Evolutionary conservation across 1,284 basidiomycete genomes (phyloP), one percentile per base, ranked within the genome.

Genomic region (Sporisorium scitamineum): DNA sequence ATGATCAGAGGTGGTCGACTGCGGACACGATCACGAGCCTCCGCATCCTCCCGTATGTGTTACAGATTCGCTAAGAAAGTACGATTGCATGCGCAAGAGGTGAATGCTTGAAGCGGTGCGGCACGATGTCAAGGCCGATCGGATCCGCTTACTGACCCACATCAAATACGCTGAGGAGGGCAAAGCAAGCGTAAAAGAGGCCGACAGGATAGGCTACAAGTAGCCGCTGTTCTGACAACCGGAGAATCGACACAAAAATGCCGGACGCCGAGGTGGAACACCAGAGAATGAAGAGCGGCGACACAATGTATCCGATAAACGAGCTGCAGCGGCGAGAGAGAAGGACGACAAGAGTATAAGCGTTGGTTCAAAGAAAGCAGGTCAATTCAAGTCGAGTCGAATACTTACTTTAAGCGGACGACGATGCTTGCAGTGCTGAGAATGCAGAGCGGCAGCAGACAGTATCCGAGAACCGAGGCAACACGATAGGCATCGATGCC

Each of bases 401-500:
- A 26, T 11, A 91, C 94, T 68, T 86, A 95, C 94, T 99, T 93
- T 60, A 98, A 89, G 24, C 92, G 91, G 42, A 95, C 88, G 74
- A 93, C 90, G 65, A 99, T 93, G 75, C 94, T 95, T 45, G 97
- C 88, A 18, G 93, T 92, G 50, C 94, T 93, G 11, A 99, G 91
- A n/a, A 94, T 92, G 53, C 98, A 96, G 91, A 99, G 94, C 1
- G 97, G 97, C 26, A 99, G 87, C 34, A 99, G 88, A 84, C 97
- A 99, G 85, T 99, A 99, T 5, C 97, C 97, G 16, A 99, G 89
- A 14, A 99, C 97, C 24, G 94, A 95, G 8, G 94, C 93, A 20
- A 95, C 95, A 39, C 95, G 92, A 87, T 97, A 97, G 18, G 95
- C 94, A 84, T 99, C 96, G 78, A 99, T 98, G 56, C 93, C 94